phyloP scores from a whole-genome alignment of 345 rosid genomes.

The Ceriops decandra region DNA sequence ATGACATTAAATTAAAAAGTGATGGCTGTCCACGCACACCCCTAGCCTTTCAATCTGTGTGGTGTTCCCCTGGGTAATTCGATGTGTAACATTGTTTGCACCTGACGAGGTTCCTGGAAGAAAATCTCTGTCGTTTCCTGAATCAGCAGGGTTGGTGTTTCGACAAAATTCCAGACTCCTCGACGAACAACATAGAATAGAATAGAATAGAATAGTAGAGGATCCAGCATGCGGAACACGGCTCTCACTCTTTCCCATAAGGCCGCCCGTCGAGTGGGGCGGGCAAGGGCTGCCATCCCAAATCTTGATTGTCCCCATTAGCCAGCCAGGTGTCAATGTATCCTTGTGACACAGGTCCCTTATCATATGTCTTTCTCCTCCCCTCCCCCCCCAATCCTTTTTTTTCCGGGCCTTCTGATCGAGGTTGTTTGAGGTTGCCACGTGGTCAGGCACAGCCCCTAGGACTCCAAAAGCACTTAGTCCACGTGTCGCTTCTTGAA shows the following conservation, averaged over 20 bases:
- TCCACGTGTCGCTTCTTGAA: conserved; percentile 5
- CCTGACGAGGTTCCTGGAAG: conserved; percentile 17
- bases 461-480: background rate
- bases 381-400: background rate
- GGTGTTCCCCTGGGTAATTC: background rate
- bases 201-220: too few species aligned
- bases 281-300: too few species aligned
- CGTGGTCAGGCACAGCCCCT: too few species aligned
- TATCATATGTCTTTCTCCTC: background rate
- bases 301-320: background rate
- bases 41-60: conserved; percentile 42
- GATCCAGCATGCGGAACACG: too few species aligned
- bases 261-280: too few species aligned
- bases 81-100: conserved; percentile 12
- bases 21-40: conserved; percentile 4
- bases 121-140: conserved; percentile 12
- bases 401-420: background rate
- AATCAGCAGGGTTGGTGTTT: conserved; percentile 12
- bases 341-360: too few species aligned
- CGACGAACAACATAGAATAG: background rate
- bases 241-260: background rate
- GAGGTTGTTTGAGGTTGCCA: too few species aligned
- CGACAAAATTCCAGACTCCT: conserved; percentile 11
- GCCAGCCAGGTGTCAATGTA: background rate
- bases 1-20: too few species aligned